phyloP scores from a whole-genome alignment of 1,139 yeast species.

The Saccharomyces pastorianus region DNA sequence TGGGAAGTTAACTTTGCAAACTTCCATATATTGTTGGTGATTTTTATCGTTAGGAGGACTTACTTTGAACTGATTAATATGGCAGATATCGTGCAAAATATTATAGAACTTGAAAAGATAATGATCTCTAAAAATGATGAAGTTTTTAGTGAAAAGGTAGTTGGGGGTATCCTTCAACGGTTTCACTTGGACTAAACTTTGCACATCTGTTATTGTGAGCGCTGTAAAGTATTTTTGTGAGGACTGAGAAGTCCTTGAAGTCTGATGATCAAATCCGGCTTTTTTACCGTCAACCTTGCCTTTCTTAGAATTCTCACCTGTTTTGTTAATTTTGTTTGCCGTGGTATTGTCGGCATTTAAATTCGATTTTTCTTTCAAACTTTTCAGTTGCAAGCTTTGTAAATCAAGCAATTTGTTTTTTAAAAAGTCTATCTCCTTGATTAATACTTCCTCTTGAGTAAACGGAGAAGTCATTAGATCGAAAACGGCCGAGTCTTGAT shows the following conservation, averaged over 20 bases:
- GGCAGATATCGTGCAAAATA: background rate
- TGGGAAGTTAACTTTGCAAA: background rate
- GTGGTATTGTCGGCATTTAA: background rate
- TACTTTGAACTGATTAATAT: background rate
- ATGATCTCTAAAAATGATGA: background rate
- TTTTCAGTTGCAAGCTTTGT: constrained; percentile 9
- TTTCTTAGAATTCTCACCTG: background rate
- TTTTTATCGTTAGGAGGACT: background rate
- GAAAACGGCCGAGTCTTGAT: constrained; percentile 20
- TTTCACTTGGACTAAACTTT: background rate
- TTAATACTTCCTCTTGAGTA: constrained; percentile 25
- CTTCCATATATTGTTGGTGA: background rate
- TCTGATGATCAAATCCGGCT: background rate
- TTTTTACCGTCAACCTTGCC: background rate
- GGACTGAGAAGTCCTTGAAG: background rate
- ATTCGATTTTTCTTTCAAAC: background rate
- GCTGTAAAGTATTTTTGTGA: background rate
- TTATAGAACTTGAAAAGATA: background rate
- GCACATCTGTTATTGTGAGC: background rate
- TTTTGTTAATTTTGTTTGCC: background rate
- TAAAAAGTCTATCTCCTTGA: constrained; percentile 26
- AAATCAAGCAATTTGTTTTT: constrained; percentile 20
- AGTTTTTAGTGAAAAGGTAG: background rate
- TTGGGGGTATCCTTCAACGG: background rate
- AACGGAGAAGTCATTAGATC: constrained; percentile 24